Percentiles rank a stretch among this genome's conserved stretches.
phyloP scores from a whole-genome alignment of 2,329 filamentous ascomycete genomes.

The Fonsecaea erecta region DNA sequence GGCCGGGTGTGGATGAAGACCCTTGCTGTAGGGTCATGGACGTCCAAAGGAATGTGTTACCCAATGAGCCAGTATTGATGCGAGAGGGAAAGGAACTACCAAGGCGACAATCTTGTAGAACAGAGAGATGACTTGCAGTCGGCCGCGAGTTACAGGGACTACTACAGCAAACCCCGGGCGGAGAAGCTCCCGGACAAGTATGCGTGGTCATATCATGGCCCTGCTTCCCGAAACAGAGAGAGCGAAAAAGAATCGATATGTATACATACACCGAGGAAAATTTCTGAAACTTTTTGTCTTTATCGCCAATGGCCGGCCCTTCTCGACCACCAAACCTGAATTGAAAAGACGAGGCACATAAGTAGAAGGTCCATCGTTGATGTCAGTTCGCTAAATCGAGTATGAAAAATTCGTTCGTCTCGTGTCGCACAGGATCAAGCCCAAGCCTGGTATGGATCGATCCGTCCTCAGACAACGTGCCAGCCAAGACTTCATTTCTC shows the following conservation, averaged over 20 bases:
- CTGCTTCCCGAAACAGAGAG: background rate
- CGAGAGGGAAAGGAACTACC: no score
- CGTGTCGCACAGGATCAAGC: slow-evolving; percentile 1
- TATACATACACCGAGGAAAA: background rate
- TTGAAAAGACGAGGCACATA: slow-evolving; percentile 1
- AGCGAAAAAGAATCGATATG: background rate
- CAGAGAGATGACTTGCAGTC: background rate
- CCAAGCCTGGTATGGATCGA: background rate
- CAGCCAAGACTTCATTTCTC: background rate
- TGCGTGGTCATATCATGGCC: background rate
- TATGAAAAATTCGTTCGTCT: slow-evolving; percentile 6
- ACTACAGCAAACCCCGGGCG: no score
- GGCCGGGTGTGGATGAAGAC: no score
- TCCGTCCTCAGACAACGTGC: background rate
- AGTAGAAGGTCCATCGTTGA: slow-evolving; percentile 8
- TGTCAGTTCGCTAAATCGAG: slow-evolving; percentile 4
- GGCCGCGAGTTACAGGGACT: background rate
- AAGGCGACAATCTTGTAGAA: background rate
- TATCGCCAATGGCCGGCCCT: background rate
- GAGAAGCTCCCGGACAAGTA: background rate
- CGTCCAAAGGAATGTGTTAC: no score
- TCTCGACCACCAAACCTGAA: background rate
- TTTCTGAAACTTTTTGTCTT: background rate
- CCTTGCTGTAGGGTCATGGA: no score
- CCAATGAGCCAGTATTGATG: no score